phyloP scores from a whole-genome alignment of 495 filamentous ascomycete species.

The Thermochaetoides thermophila region DNA sequence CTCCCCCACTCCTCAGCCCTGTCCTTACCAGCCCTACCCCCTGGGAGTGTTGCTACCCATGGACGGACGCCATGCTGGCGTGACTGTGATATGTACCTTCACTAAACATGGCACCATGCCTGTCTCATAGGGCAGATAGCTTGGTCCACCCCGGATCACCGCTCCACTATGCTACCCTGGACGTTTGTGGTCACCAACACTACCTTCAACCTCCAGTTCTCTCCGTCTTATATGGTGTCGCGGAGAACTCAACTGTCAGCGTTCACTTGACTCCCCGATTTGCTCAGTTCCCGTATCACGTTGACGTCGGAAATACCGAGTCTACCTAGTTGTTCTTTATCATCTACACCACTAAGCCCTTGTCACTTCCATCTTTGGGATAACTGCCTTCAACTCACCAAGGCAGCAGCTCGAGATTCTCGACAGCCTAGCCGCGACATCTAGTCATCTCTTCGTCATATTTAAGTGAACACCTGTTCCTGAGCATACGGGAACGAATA shows the following conservation, averaged over 20 bases:
- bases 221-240: slow-evolving; percentile 17
- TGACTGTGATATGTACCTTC: too few species aligned
- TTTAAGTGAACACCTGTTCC: slow-evolving; percentile 8
- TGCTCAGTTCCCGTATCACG: slow-evolving; percentile 3
- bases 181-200: slow-evolving; percentile 3
- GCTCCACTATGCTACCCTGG: slow-evolving; percentile 4
- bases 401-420: slow-evolving; percentile 2
- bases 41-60: too few species aligned
- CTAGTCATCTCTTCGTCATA: slow-evolving; percentile 1
- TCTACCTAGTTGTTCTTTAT: slow-evolving; percentile 1
- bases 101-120: background rate
- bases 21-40: background rate
- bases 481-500: slow-evolving; percentile 6
- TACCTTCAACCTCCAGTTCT: slow-evolving; percentile 10
- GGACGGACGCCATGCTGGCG: too few species aligned
- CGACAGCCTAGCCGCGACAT: background rate
- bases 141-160: slow-evolving; percentile 6
- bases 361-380: slow-evolving; percentile 11
- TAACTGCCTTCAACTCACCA: background rate
- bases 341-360: slow-evolving; percentile 10
- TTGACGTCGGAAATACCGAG: slow-evolving; percentile 8
- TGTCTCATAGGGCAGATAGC: slow-evolving; percentile 5
- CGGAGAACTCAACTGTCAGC: slow-evolving; percentile 9
- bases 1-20: slow-evolving; percentile 7
- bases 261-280: slow-evolving; percentile 5